Evolutionary conservation across 306 rosid genomes (phyloP).

Genomic region (Vigna mungo): DNA sequence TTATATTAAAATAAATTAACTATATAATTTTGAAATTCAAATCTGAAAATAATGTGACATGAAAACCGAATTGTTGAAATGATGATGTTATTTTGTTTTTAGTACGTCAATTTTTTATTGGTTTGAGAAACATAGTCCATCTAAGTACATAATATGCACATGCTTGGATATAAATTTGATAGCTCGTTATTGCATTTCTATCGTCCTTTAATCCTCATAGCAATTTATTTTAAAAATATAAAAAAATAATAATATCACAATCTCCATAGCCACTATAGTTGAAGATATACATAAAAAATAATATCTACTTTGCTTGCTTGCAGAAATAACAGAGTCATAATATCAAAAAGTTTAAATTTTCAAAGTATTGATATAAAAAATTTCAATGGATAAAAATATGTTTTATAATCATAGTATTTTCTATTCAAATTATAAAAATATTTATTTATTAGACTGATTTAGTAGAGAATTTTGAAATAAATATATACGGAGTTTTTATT

Average conservation of each 20-base stretch:
- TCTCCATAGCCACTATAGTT: conserved; percentile 14
- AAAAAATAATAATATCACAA: not conserved
- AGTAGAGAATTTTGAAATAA: not conserved
- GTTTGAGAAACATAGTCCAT: conserved; percentile 1
- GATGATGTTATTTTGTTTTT: too few species aligned
- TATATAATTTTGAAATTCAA: too few species aligned
- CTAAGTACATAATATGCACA: conserved; percentile 7
- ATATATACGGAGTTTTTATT: not conserved
- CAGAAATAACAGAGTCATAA: conserved; percentile 22
- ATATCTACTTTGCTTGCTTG: not conserved
- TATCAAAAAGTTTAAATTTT: too few species aligned
- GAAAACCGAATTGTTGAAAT: not conserved
- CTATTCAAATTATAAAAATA: not conserved
- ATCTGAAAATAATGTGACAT: not conserved
- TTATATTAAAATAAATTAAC: too few species aligned
- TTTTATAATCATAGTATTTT: not conserved
- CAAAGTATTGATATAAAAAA: too few species aligned
- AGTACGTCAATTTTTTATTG: not conserved
- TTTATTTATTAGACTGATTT: not conserved
- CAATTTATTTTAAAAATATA: conserved; percentile 22
- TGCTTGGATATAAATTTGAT: conserved; percentile 4
- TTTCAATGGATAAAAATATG: too few species aligned
- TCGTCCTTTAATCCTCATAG: conserved; percentile 16
- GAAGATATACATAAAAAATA: conserved; percentile 11
- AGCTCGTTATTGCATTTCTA: conserved; percentile 35